Conservation (phyloP, 768 basidiomycete genomes). For the Pulveroboletus sp. region DNA sequence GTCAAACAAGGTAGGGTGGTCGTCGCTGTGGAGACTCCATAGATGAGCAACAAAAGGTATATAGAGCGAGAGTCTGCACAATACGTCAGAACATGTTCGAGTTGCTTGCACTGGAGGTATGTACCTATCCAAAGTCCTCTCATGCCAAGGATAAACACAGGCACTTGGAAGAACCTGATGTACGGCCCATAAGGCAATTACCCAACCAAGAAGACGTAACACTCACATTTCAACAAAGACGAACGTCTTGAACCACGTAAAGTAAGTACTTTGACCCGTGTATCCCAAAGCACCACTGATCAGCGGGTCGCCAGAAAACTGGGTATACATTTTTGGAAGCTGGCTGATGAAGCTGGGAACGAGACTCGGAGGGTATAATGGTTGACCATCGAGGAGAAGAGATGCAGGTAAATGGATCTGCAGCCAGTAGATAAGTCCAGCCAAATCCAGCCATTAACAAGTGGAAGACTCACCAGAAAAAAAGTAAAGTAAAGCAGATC, state of each 20-base stretch:
- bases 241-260: constrained; percentile 67
- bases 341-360: constrained; percentile 47
- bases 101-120: not conserved
- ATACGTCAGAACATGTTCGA: not conserved
- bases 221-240: constrained; percentile 59
- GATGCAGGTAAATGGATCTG: constrained; percentile 70
- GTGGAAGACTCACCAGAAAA: constrained; percentile 50
- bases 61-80: constrained; percentile 47
- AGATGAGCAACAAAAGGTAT: constrained; percentile 65
- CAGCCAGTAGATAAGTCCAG: not conserved
- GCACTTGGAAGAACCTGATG: constrained; percentile 62
- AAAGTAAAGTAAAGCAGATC: constrained; percentile 71
- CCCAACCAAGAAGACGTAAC: not conserved
- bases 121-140: constrained; percentile 56
- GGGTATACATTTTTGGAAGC: constrained; percentile 50
- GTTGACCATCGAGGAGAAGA: constrained; percentile 68
- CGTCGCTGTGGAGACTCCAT: constrained; percentile 75
- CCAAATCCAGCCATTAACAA: not conserved
- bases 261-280: constrained; percentile 32
- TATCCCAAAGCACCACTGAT: constrained; percentile 50
- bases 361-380: constrained; percentile 52
- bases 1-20: constrained; percentile 73
- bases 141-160: constrained; percentile 71
- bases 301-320: constrained; percentile 65
- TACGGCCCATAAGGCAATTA: not conserved